A percentile compares a stretch with the other conserved stretches of the same genome.
Conservation (phyloP, 371 early-diverging fungal genomes). For the Mortierella sp. region DNA sequence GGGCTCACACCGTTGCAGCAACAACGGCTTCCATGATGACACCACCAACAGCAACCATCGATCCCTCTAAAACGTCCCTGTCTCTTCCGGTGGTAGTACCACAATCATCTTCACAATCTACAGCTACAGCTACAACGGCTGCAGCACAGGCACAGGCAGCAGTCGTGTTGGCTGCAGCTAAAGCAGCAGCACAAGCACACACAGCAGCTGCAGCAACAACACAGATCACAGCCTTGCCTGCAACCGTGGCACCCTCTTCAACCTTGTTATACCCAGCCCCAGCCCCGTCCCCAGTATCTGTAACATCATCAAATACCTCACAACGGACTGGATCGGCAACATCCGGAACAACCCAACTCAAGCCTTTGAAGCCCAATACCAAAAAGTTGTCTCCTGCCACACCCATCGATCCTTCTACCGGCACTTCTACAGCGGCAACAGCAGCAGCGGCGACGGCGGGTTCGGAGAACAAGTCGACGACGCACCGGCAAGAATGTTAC, state of each 20-base stretch:
- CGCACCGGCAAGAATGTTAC: constrained; percentile 79
- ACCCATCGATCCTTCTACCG: background rate
- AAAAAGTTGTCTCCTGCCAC: background rate
- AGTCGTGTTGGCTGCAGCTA: constrained; percentile 7
- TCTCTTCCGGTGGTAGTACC: background rate
- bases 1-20: constrained; percentile 7
- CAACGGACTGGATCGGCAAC: background rate
- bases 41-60: constrained; percentile 11
- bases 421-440: background rate
- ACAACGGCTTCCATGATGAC: constrained; percentile 5
- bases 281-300: constrained; percentile 11
- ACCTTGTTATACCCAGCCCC: constrained; percentile 39
- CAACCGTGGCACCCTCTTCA: constrained; percentile 50
- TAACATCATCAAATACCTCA: background rate
- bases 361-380: constrained; percentile 1
- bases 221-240: background rate
- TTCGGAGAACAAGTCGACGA: background rate
- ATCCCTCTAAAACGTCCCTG: constrained; percentile 31
- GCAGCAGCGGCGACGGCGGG: background rate
- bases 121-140: background rate
- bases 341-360: background rate
- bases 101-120: background rate
- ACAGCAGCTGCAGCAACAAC: background rate
- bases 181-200: background rate
- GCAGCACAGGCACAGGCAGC: constrained; percentile 2